Evolutionary conservation across 176 grass and related monocot species (phyloP).

Genomic region (Hyparrhenia diplandra): DNA sequence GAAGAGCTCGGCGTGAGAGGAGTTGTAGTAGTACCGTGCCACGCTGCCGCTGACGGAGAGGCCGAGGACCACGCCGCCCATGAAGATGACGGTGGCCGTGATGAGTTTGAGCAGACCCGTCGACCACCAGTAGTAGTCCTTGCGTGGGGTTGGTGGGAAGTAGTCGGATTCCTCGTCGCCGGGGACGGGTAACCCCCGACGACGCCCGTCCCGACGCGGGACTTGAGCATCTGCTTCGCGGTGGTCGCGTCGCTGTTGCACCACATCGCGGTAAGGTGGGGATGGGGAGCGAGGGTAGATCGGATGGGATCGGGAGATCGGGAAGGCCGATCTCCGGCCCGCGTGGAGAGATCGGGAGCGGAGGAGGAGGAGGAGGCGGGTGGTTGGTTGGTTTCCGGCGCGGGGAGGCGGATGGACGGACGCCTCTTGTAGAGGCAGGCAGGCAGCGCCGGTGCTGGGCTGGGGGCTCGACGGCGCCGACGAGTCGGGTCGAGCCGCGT

Average conservation of each 20-base stretch:
- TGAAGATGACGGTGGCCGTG: slow-evolving; percentile 63
- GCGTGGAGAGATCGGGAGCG: neutral
- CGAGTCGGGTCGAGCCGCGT: neutral
- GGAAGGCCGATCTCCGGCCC: neutral
- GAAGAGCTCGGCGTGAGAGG: slow-evolving; percentile 76
- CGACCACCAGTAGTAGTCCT: slow-evolving; percentile 29
- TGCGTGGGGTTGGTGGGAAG: slow-evolving; percentile 42
- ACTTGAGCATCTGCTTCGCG: slow-evolving; percentile 25
- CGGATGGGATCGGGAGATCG: neutral
- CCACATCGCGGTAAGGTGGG: neutral
- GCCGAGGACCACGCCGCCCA: slow-evolving; percentile 69
- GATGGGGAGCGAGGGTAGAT: neutral
- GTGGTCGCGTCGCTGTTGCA: neutral
- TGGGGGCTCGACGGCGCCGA: neutral
- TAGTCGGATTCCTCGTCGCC: slow-evolving; percentile 31
- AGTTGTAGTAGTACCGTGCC: slow-evolving; percentile 66
- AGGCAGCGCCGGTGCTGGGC: neutral
- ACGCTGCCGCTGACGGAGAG: slow-evolving; percentile 53
- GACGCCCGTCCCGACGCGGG: neutral
- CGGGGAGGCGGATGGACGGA: neutral
- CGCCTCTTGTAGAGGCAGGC: neutral
- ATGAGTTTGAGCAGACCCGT: slow-evolving; percentile 35
- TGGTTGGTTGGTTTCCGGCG: neutral
- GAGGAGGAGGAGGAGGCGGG: neutral
- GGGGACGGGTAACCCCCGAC: neutral